A percentile compares a stretch with the other conserved stretches of the same genome.
phyloP scores from a whole-genome alignment of 148 eudicot genomes.

The Bassia scoparia region DNA sequence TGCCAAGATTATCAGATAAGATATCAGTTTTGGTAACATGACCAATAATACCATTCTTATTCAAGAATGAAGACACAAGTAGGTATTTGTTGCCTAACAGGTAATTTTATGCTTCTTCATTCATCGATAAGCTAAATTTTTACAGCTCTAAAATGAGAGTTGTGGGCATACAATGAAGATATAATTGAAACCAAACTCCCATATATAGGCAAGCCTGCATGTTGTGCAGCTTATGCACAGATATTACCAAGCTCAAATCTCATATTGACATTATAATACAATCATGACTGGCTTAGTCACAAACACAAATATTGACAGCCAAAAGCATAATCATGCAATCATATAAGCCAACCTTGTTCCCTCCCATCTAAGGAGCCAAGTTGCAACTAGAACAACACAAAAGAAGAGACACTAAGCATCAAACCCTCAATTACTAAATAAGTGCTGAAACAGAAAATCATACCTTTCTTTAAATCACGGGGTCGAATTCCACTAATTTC shows the following conservation, averaged over 20 bases:
- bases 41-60: neutral
- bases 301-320: neutral
- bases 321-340: neutral
- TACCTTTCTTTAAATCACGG: constrained; percentile 77
- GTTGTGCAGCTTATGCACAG: neutral
- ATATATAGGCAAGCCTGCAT: neutral
- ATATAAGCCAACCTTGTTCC: neutral
- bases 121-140: neutral
- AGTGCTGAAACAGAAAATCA: neutral
- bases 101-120: neutral
- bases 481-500: constrained; percentile 92
- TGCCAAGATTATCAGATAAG: constrained; percentile 38
- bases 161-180: neutral
- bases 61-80: neutral
- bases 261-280: neutral
- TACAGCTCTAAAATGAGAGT: neutral
- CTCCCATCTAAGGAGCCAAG: neutral
- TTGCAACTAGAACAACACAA: neutral
- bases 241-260: neutral
- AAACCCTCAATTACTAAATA: neutral
- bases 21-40: too few relatives aligned
- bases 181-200: neutral
- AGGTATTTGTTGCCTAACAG: neutral
- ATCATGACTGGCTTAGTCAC: neutral
- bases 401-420: neutral